Conservation (phyloP, 805 yeast genomes). For the Saccharomycopsis amapae region DNA sequence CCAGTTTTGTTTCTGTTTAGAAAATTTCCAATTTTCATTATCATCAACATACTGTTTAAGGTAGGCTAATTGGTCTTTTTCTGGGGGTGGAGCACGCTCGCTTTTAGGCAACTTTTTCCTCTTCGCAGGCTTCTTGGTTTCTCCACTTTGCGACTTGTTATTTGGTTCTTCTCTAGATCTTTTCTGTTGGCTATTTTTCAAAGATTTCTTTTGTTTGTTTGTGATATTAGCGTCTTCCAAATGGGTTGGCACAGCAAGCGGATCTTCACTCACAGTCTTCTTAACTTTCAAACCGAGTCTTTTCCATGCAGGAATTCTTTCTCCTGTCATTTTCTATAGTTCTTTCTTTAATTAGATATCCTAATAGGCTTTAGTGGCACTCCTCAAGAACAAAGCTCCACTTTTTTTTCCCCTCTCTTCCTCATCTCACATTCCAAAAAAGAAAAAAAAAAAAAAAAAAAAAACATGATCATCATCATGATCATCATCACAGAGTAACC, state of each 20-base stretch:
- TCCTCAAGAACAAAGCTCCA: too few species aligned
- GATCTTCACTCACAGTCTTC: slow-evolving; percentile 35
- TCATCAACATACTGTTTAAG: slow-evolving; percentile 52
- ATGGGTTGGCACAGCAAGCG: slow-evolving; percentile 38
- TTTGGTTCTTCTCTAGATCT: slow-evolving; percentile 20
- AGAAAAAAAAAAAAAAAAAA: too few species aligned
- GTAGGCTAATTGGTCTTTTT: slow-evolving; percentile 65
- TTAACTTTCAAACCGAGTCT: slow-evolving; percentile 62
- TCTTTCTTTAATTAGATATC: too few species aligned
- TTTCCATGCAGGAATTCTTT: slow-evolving; percentile 74
- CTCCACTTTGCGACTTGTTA: slow-evolving; percentile 12
- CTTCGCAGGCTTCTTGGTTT: slow-evolving; percentile 55
- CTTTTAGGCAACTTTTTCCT: slow-evolving; percentile 60
- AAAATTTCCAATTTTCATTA: slow-evolving; percentile 66
- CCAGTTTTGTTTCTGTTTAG: slow-evolving; percentile 86
- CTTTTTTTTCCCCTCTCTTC: too few species aligned
- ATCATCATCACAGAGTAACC: too few species aligned
- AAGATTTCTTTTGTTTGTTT: slow-evolving; percentile 37
- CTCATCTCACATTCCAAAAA: too few species aligned
- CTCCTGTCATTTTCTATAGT: slow-evolving; percentile 6
- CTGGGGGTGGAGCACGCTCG: slow-evolving; percentile 58
- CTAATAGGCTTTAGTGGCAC: too few species aligned
- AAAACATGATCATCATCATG: too few species aligned
- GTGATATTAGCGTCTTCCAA: slow-evolving; percentile 37
- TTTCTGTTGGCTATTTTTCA: slow-evolving; percentile 25